phyloP scores from a whole-genome alignment of 176 grass and related monocot genomes.

The Hsuehochloa calcarea region DNA sequence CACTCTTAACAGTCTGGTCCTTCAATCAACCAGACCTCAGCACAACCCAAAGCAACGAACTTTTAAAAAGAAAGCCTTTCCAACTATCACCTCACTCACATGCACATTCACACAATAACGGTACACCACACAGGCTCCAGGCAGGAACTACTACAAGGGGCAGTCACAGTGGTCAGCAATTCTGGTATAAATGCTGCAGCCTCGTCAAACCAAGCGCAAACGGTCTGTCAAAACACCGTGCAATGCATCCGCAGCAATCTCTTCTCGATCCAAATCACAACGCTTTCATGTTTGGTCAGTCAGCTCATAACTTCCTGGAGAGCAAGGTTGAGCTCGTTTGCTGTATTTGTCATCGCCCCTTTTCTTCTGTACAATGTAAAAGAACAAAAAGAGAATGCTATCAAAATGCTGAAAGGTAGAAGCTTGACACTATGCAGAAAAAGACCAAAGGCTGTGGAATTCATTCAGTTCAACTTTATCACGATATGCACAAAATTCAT shows the following conservation, averaged over 20 bases:
- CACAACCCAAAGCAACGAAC: background rate
- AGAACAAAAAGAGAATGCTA: background rate
- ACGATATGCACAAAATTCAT: background rate
- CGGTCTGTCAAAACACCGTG: background rate
- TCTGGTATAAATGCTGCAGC: background rate
- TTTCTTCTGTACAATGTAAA: background rate
- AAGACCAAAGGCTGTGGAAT: background rate
- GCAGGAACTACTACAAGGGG: background rate
- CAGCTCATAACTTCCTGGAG: background rate
- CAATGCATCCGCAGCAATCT: background rate
- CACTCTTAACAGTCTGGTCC: background rate
- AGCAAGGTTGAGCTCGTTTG: background rate
- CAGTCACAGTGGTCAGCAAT: background rate
- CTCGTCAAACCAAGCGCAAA: background rate
- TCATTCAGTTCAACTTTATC: background rate
- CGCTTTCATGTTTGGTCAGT: background rate
- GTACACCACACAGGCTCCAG: background rate
- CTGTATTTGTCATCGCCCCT: background rate
- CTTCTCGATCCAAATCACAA: background rate
- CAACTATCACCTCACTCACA: background rate
- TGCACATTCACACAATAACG: background rate
- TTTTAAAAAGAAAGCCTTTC: background rate
- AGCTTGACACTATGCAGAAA: background rate
- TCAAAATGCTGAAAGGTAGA: background rate
- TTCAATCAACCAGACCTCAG: background rate